phyloP scores from a whole-genome alignment of 352 stramenopile species.

The Phytopythium ostracodes region DNA sequence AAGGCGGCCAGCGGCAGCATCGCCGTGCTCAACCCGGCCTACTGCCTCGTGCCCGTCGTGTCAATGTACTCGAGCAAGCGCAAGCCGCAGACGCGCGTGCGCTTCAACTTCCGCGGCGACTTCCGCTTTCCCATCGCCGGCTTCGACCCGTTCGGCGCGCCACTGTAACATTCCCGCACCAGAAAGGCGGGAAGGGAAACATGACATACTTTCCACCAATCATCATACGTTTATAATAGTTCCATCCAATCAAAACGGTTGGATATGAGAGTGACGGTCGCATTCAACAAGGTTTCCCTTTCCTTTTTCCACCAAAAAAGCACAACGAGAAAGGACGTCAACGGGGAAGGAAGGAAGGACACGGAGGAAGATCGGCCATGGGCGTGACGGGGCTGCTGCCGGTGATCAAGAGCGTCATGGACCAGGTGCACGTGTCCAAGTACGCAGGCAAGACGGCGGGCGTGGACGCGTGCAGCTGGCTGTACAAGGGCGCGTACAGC shows the following conservation, averaged over 20 bases:
- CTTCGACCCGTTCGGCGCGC: slow-evolving; percentile 70
- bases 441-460: slow-evolving; percentile 67
- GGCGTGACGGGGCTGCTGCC: slow-evolving; percentile 61
- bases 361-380: slow-evolving; percentile 27
- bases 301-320: neutral
- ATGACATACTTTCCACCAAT: neutral
- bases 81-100: slow-evolving; percentile 65
- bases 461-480: slow-evolving; percentile 74
- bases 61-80: slow-evolving; percentile 77
- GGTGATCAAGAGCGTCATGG: slow-evolving; percentile 66
- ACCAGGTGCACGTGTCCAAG: slow-evolving; percentile 73
- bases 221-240: neutral
- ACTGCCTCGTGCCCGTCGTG: slow-evolving; percentile 57
- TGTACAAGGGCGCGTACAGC: slow-evolving; percentile 90
- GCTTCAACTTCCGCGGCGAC: slow-evolving; percentile 72
- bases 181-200: neutral
- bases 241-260: slow-evolving; percentile 14
- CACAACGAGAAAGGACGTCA: neutral
- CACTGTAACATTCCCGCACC: slow-evolving; percentile 22
- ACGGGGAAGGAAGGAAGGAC: slow-evolving; percentile 4
- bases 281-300: neutral
- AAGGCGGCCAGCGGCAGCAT: slow-evolving; percentile 9
- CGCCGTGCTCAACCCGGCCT: slow-evolving; percentile 51
- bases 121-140: slow-evolving; percentile 64
- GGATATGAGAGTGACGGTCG: neutral